Base-by-base conservation (phyloP, 352 stramenopile genomes). In the Globisporangium canariense region DNA sequence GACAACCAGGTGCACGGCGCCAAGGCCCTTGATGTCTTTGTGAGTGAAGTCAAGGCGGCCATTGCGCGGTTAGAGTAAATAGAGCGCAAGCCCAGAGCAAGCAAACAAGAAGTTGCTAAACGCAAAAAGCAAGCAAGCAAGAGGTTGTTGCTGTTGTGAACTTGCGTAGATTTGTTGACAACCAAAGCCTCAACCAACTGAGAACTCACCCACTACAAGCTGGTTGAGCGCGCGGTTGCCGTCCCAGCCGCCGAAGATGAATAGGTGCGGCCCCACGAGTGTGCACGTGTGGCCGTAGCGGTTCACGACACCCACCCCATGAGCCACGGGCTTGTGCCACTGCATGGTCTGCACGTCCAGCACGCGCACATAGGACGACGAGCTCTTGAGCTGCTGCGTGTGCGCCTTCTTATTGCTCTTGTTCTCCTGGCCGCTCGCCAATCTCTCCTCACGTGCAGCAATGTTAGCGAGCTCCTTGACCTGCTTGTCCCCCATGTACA, bases 1-100 rank as follows among this genome's bases (percentile, higher is more conserved):
- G 87, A 95, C 73, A 95, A 91, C 67, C 69, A 89, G 52, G 82
- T 91, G 41, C 85, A 93, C 54, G 87, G 87, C 43, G 69, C 82
- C 34, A 86, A 86, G 67, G 53, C 77, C 1, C 59, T 95, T 20
- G 49, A 46, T 5, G 65, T 68, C 30, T 93, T 95, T 30, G 70
- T 89, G 3, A 58, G 78, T 51, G 71, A 93, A 4, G 65, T 88
- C 36, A 79, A 81, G 43, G 68, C 68, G 1, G 75, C 80, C 52
- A 83, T 90, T 55, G 75, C 76, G 50, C 75, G 78, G 46, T 75
- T 93, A 55, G 79, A 91, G 69, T 91, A 89, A 46, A 32, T 65
- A 53, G n/a, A 25, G 11, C 16, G 54, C 58, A 70, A 49, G 67
- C 47, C 40, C 61, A 58, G 9, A 49, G 18, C 32, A 30, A 32